Evolutionary conservation across 192 early-diverging fungal species (phyloP).

Genomic region (Allomyces macrogynus): DNA sequence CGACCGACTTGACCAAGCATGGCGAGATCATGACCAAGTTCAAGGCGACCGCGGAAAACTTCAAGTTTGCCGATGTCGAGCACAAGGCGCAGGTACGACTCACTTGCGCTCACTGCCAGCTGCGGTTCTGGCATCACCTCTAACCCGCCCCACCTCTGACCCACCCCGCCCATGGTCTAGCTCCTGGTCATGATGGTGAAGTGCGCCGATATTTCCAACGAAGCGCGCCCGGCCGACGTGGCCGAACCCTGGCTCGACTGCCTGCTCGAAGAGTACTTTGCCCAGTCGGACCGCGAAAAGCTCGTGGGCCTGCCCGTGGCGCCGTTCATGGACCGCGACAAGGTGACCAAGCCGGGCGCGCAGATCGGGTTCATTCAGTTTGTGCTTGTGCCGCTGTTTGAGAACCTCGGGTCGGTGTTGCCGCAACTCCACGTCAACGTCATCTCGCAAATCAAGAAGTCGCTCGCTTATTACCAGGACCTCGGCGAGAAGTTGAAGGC

Average conservation of each 20-base stretch:
- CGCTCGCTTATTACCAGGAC: conserved; percentile 24
- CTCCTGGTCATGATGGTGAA: conserved; percentile 31
- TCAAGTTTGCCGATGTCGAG: conserved; percentile 18
- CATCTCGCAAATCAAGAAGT: conserved; percentile 17
- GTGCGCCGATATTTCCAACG: conserved; percentile 34
- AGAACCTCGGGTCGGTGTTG: conserved; percentile 18
- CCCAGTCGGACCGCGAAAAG: conserved; percentile 26
- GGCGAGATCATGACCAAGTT: conserved; percentile 17
- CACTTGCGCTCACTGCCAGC: too few relatives aligned
- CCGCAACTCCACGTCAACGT: conserved; percentile 20
- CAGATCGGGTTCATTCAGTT: conserved; percentile 26
- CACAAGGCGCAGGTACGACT: conserved; percentile 18
- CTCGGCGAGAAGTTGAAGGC: conserved; percentile 7
- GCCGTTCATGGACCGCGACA: conserved; percentile 32
- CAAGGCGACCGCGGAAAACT: conserved; percentile 12
- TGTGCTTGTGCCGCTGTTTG: conserved; percentile 31
- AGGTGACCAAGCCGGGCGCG: conserved; percentile 26
- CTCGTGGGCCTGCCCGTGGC: conserved; percentile 21
- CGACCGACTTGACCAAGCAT: conserved; percentile 29
- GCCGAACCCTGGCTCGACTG: conserved; percentile 28
- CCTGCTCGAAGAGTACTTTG: conserved; percentile 28
- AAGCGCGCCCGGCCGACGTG: conserved; percentile 25
- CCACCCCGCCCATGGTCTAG: too few relatives aligned
- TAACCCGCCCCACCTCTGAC: too few relatives aligned
- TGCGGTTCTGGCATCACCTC: too few relatives aligned